Percentiles rank a stretch among this genome's conserved stretches.
Conservation (phyloP, 441 rosid genomes). For the Metrosideros polymorpha region DNA sequence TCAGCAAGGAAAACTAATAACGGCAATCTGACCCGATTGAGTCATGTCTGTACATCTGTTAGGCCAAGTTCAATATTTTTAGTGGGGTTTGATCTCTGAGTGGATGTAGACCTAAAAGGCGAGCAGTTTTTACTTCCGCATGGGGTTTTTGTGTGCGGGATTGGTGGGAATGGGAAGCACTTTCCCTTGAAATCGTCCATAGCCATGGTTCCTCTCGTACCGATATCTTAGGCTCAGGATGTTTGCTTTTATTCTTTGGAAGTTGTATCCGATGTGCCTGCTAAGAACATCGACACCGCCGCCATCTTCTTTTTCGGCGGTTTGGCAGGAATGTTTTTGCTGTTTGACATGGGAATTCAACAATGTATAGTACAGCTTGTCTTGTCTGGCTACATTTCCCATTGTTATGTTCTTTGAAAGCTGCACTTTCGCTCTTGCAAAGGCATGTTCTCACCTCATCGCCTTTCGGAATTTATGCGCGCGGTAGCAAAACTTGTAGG, state of each 20-base stretch:
- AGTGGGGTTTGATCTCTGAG: constrained; percentile 17
- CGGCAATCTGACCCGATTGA: background rate
- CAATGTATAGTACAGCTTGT: background rate
- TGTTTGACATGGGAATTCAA: background rate
- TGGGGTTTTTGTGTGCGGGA: constrained; percentile 12
- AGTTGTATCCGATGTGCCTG: constrained; percentile 8
- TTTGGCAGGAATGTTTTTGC: background rate
- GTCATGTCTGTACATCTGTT: background rate
- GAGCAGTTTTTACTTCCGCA: background rate
- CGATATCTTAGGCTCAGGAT: constrained; percentile 4
- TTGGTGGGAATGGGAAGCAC: background rate
- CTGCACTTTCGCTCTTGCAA: background rate
- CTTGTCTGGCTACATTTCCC: background rate
- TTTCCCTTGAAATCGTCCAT: constrained; percentile 14
- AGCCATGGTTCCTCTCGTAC: background rate
- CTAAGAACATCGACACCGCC: constrained; percentile 1
- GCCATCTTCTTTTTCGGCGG: background rate
- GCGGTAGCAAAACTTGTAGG: background rate
- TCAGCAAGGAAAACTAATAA: background rate
- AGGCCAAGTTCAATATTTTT: constrained; percentile 7
- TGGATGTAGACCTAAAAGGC: background rate
- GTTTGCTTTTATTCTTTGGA: constrained; percentile 14
- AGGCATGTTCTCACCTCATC: background rate
- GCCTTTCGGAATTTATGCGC: background rate
- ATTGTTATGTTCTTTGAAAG: background rate